These are phyloP conservation scores for Mrakia blollopis DNA, from an alignment of 768 basidiomycete species.

Conservation along the genomic window DNA sequence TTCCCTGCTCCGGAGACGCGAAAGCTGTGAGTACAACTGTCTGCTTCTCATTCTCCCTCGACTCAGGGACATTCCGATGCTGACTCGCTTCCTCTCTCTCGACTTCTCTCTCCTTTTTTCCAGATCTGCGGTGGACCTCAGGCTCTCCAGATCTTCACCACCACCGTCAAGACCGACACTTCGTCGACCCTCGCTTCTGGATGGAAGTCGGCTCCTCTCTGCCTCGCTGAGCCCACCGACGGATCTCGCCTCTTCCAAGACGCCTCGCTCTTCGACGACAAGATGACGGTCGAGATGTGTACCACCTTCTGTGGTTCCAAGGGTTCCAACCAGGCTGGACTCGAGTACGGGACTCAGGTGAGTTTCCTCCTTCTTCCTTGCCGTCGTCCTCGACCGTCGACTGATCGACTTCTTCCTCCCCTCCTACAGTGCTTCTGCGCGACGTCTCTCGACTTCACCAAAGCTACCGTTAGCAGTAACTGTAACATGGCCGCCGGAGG, in stretches of 20 bases:
- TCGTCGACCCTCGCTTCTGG: slow-evolving; percentile 12
- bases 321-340: slow-evolving; percentile 43
- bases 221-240: slow-evolving; percentile 5
- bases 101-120: no score
- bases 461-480: slow-evolving; percentile 15
- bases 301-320: slow-evolving; percentile 40
- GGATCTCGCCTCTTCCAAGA: not conserved
- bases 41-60: no score
- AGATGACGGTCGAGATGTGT: slow-evolving; percentile 44
- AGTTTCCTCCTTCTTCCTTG: not conserved
- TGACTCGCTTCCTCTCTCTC: no score
- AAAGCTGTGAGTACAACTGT: not conserved
- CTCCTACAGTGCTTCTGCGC: slow-evolving; percentile 17
- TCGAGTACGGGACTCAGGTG: slow-evolving; percentile 38
- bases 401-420: no score
- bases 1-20: slow-evolving; percentile 16
- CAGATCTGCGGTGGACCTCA: slow-evolving; percentile 25
- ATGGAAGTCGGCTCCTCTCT: not conserved
- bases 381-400: no score
- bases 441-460: not conserved
- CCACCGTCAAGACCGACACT: slow-evolving; percentile 2
- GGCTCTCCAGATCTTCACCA: slow-evolving; percentile 22
- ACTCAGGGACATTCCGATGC: no score
- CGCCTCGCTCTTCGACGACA: slow-evolving; percentile 28
- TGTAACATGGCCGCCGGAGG: no score